These are phyloP conservation scores for Hymenoscyphus infarciens DNA, from an alignment of 2,329 filamentous ascomycete species.

Conservation along the genomic window DNA sequence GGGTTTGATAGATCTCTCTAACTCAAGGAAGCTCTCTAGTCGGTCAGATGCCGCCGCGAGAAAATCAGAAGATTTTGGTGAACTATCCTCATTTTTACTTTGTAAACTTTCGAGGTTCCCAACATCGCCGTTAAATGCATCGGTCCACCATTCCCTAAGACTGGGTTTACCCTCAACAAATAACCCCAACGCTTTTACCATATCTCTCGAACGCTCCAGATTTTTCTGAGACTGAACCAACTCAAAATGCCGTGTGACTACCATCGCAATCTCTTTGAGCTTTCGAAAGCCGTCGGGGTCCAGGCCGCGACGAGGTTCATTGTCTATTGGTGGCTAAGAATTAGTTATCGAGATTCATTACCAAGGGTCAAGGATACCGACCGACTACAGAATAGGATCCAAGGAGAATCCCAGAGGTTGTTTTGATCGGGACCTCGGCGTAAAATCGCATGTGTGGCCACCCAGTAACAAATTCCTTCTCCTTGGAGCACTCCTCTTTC, in stretches of 20 bases:
- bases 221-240: constrained; percentile 49
- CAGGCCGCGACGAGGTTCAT: constrained; percentile 50
- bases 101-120: background rate
- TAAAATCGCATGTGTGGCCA: constrained; percentile 30
- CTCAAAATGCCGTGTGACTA: constrained; percentile 58
- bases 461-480: constrained; percentile 20
- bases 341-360: no score
- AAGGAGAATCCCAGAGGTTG: constrained; percentile 41
- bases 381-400: constrained; percentile 55
- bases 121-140: constrained; percentile 2
- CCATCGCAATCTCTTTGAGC: constrained; percentile 52
- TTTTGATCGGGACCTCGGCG: constrained; percentile 30
- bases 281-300: constrained; percentile 45
- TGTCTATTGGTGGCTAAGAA: constrained; percentile 37
- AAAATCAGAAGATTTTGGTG: background rate
- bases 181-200: constrained; percentile 48
- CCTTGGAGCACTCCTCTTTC: constrained; percentile 16
- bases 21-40: background rate
- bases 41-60: background rate
- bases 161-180: constrained; percentile 49
- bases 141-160: constrained; percentile 18
- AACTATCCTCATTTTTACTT: background rate
- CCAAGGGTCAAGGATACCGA: background rate
- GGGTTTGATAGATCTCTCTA: background rate
- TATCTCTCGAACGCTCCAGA: constrained; percentile 48